phyloP scores from a whole-genome alignment of 495 filamentous ascomycete genomes.

The Penicillium pulvis region DNA sequence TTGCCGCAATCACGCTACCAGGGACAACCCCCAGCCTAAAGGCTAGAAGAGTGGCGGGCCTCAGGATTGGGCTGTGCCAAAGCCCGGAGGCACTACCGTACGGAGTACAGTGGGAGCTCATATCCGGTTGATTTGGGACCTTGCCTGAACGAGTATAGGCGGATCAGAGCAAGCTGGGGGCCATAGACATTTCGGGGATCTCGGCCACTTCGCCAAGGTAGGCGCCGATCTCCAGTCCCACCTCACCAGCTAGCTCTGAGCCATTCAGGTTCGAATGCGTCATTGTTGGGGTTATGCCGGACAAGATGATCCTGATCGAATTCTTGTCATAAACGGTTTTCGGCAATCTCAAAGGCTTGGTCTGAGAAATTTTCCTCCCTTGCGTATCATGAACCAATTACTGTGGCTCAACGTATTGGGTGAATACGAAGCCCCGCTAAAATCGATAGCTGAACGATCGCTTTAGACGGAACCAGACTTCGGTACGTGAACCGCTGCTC shows the following conservation, averaged over 20 bases:
- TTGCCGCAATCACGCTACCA: conserved; percentile 11
- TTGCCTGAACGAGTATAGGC: background rate
- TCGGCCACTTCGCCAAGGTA: background rate
- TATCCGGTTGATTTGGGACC: background rate
- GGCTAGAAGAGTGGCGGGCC: background rate
- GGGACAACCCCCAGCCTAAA: background rate
- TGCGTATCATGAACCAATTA: background rate
- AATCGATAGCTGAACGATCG: conserved; percentile 10
- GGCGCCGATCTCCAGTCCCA: background rate
- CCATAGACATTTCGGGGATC: conserved; percentile 1
- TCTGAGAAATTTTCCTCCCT: no score
- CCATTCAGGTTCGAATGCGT: background rate
- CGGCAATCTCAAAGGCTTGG: background rate
- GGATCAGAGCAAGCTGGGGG: background rate
- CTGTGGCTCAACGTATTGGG: background rate
- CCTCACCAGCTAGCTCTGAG: background rate
- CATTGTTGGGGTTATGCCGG: background rate
- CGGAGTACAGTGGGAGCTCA: background rate
- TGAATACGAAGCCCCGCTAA: background rate
- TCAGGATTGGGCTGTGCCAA: background rate
- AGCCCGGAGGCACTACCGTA: background rate
- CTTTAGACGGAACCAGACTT: conserved; percentile 11
- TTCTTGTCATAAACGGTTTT: background rate
- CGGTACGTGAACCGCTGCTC: conserved; percentile 2
- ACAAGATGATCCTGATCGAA: background rate